phyloP scores from a whole-genome alignment of 768 basidiomycete species.

The Auricularia cornea region DNA sequence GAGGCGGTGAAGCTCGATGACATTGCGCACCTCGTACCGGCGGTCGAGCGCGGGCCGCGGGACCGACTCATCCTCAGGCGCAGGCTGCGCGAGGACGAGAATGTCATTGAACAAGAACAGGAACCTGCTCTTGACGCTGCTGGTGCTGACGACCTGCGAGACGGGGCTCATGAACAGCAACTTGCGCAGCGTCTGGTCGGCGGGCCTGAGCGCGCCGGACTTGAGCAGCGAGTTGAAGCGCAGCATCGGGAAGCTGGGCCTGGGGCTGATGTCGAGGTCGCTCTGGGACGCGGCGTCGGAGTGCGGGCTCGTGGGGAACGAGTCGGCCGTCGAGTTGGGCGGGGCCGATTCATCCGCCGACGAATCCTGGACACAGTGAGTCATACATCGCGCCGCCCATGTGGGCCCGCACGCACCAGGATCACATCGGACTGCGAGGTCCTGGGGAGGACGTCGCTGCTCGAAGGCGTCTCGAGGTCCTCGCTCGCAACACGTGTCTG shows the following conservation, averaged over 20 bases:
- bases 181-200: conserved; percentile 84
- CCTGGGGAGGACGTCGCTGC: not conserved
- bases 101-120: conserved; percentile 97
- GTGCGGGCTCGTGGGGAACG: not conserved
- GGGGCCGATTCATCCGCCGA: not conserved
- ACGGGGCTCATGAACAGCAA: conserved; percentile 78
- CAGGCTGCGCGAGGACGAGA: conserved; percentile 86
- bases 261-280: not conserved
- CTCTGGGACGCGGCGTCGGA: not conserved
- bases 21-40: conserved; percentile 82
- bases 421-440: conserved; percentile 1
- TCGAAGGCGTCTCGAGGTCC: not conserved
- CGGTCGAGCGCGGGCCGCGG: conserved; percentile 50
- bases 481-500: not conserved
- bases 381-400: not conserved
- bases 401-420: not conserved
- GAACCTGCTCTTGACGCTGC: conserved; percentile 93
- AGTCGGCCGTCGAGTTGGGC: not conserved
- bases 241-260: not conserved
- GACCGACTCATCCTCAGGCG: conserved; percentile 51
- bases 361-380: not conserved
- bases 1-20: conserved; percentile 67
- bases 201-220: conserved; percentile 6
- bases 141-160: conserved; percentile 86
- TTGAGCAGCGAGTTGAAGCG: not conserved